Conservation (phyloP, 2,329 filamentous ascomycete genomes). For the Aureobasidium sp. region DNA sequence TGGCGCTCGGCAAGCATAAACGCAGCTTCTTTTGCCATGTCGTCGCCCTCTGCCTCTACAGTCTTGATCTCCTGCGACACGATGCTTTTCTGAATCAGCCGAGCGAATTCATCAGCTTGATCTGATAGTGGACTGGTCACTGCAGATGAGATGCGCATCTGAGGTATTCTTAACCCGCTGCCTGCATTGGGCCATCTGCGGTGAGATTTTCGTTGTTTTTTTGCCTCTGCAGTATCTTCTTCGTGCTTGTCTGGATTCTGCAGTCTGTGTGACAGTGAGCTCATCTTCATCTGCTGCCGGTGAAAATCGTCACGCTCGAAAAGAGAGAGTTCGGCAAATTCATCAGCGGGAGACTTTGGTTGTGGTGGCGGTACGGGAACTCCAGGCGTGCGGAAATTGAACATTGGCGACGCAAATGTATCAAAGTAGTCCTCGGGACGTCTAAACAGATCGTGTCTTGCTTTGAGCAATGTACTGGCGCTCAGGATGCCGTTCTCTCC, state of each 20-base stretch:
- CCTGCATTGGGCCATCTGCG: constrained; percentile 38
- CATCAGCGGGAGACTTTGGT: constrained; percentile 23
- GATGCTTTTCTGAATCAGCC: constrained; percentile 34
- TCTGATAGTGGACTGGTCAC: constrained; percentile 32
- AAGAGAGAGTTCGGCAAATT: constrained; percentile 25
- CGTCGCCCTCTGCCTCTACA: constrained; percentile 14
- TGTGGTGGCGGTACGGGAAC: constrained; percentile 22
- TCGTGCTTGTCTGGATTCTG: neutral
- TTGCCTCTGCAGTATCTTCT: constrained; percentile 7
- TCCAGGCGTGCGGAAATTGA: constrained; percentile 44
- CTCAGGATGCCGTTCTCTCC: neutral
- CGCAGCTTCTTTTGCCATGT: constrained; percentile 15
- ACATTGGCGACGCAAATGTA: constrained; percentile 43
- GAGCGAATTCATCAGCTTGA: constrained; percentile 37
- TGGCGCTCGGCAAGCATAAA: constrained; percentile 18
- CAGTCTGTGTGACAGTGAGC: constrained; percentile 17
- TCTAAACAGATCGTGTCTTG: constrained; percentile 35
- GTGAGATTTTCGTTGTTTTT: constrained; percentile 24
- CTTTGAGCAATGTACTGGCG: constrained; percentile 25
- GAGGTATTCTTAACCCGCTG: constrained; percentile 34
- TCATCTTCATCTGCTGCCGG: constrained; percentile 22
- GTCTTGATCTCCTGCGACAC: constrained; percentile 24
- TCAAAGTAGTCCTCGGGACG: constrained; percentile 41
- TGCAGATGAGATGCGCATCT: constrained; percentile 36
- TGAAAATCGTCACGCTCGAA: constrained; percentile 26